Percentiles rank a stretch among this genome's conserved stretches.
phyloP scores from a whole-genome alignment of 169 alveolate genomes.

The Cryptosporidium viatorum region DNA sequence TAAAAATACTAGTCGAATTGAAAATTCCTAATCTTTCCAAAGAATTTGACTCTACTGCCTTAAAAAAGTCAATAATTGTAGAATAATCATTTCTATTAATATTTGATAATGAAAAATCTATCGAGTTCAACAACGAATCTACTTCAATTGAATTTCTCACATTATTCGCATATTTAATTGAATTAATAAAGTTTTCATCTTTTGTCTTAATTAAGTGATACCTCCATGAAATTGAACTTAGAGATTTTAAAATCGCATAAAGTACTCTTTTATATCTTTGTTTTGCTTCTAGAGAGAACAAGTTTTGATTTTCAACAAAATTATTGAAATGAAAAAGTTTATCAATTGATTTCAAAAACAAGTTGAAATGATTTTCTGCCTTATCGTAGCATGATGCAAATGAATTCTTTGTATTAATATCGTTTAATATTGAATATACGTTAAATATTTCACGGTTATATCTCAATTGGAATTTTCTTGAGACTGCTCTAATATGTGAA shows the following conservation, averaged over 20 bases:
- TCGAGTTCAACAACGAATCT: conserved; percentile 3
- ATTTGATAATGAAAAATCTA: conserved; percentile 24
- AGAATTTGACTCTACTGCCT: conserved; percentile 5
- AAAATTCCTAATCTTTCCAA: neutral
- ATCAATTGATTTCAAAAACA: conserved; percentile 4
- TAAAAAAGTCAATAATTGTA: conserved; percentile 1
- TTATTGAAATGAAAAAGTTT: conserved; percentile 20
- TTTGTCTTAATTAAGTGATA: conserved; percentile 16
- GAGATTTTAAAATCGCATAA: conserved; percentile 31
- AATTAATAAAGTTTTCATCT: neutral
- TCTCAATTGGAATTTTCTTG: conserved; percentile 15
- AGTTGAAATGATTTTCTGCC: conserved; percentile 55
- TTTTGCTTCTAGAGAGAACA: neutral
- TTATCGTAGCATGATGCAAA: conserved; percentile 42
- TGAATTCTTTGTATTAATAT: conserved; percentile 39
- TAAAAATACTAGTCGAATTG: neutral
- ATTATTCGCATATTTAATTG: conserved; percentile 11
- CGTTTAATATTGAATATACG: conserved; percentile 33
- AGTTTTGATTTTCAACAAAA: conserved; percentile 1
- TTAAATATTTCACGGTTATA: conserved; percentile 26
- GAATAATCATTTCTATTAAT: conserved; percentile 6
- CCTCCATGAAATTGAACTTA: conserved; percentile 73
- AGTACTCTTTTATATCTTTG: conserved; percentile 44
- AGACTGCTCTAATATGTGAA: conserved; percentile 69
- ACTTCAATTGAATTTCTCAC: conserved; percentile 18